phyloP scores from a whole-genome alignment of 2,329 filamentous ascomycete genomes.

The Botrytis tulipae region DNA sequence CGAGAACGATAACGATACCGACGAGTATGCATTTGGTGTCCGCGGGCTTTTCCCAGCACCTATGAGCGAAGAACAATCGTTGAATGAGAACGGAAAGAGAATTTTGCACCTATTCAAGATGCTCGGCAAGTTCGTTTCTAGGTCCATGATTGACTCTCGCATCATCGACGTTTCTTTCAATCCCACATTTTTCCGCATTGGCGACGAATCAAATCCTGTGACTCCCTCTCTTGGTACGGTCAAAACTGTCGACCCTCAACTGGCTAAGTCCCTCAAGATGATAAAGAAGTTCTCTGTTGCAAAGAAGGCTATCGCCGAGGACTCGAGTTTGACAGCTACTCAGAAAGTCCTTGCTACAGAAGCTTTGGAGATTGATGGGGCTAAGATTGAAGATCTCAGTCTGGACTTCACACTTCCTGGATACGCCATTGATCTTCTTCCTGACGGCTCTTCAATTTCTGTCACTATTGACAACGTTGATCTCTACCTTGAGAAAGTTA shows the following conservation, averaged over 20 bases:
- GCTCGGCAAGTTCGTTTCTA: constrained; percentile 93
- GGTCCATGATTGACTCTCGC: constrained; percentile 96
- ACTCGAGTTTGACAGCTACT: constrained; percentile 60
- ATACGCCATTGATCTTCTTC: constrained; percentile 79
- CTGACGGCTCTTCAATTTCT: constrained; percentile 68
- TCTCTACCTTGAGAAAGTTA: constrained; percentile 80
- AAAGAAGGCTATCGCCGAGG: constrained; percentile 79
- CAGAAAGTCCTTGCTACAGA: constrained; percentile 71
- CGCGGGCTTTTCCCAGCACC: constrained; percentile 90
- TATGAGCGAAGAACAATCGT: constrained; percentile 74
- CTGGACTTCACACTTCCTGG: constrained; percentile 95
- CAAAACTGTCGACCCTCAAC: constrained; percentile 80
- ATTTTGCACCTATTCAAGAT: constrained; percentile 87
- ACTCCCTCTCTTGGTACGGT: constrained; percentile 85
- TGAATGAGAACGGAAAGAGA: constrained; percentile 77
- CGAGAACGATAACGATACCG: constrained; percentile 73
- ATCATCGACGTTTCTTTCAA: constrained; percentile 99
- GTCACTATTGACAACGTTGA: constrained; percentile 93
- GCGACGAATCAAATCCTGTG: constrained; percentile 62
- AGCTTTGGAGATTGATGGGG: constrained; percentile 71
- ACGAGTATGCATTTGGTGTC: constrained; percentile 81
- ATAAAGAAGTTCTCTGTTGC: constrained; percentile 83
- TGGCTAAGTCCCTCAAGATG: constrained; percentile 81
- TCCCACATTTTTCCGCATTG: constrained; percentile 94
- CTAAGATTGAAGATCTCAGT: constrained; percentile 79